phyloP scores from a whole-genome alignment of 257 asterid genomes.

The Solanum arcanum region DNA sequence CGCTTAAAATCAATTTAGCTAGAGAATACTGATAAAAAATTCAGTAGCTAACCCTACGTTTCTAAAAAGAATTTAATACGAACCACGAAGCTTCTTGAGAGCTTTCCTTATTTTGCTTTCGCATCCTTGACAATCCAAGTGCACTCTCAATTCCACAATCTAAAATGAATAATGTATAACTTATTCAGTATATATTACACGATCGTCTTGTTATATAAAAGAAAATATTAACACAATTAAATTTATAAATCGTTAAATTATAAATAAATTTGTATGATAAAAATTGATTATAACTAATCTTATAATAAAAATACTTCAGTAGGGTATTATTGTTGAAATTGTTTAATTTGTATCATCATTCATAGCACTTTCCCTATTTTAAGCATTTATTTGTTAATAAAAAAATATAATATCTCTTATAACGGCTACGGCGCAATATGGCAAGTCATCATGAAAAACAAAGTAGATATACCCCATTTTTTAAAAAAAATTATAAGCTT shows the following conservation, averaged over 20 bases:
- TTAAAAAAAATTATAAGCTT: too few relatives aligned
- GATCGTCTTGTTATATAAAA: background rate
- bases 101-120: constrained; percentile 50
- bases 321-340: background rate
- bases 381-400: background rate
- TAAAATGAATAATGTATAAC: constrained; percentile 3
- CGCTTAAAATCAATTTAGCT: background rate
- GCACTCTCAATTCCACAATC: constrained; percentile 81
- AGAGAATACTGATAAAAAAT: background rate
- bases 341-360: background rate
- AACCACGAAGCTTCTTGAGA: constrained; percentile 45
- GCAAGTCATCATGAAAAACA: background rate
- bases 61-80: background rate
- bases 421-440: background rate
- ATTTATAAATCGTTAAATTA: background rate
- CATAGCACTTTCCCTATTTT: background rate
- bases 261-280: background rate
- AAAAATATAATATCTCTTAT: background rate
- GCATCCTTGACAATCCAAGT: constrained; percentile 84
- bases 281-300: background rate
- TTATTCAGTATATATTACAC: background rate
- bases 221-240: background rate
- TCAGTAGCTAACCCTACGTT: background rate
- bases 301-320: background rate
- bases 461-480: background rate